These are phyloP conservation scores for Curvularia hawaiiensis DNA, from an alignment of 2,329 filamentous ascomycete species.

Conservation along the genomic window DNA sequence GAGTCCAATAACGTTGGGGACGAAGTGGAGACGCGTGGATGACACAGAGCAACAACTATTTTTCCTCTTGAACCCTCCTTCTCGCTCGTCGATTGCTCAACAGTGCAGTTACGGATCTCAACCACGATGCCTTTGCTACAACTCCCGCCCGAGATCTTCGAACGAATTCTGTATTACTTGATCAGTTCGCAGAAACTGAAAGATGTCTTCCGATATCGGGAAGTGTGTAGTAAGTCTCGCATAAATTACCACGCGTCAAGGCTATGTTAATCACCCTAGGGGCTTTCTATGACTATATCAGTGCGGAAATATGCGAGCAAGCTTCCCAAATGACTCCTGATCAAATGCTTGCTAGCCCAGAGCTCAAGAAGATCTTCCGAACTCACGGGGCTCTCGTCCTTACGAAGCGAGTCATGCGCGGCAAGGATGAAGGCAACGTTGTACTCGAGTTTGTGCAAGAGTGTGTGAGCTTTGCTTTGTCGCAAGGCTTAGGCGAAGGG, in stretches of 20 bases:
- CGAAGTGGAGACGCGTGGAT: too few species aligned
- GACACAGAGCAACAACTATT: too few species aligned
- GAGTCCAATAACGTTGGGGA: background rate
- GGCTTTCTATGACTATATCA: background rate
- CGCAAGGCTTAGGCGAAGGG: background rate
- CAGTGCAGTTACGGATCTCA: too few species aligned
- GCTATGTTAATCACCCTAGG: background rate
- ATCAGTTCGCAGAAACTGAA: background rate
- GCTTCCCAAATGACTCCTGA: background rate
- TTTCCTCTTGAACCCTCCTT: background rate
- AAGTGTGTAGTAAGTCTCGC: background rate
- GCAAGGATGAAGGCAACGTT: background rate
- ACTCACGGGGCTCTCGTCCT: background rate
- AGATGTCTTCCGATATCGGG: background rate
- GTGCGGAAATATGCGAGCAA: background rate
- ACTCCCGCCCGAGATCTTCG: background rate
- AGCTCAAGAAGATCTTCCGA: background rate
- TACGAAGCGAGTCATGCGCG: background rate
- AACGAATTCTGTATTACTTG: background rate
- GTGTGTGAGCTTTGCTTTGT: background rate
- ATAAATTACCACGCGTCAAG: too few species aligned
- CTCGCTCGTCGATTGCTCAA: background rate
- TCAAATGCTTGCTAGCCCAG: too few species aligned
- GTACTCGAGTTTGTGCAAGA: background rate
- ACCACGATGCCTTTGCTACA: background rate